Evolutionary conservation across 768 basidiomycete genomes (phyloP).

Genomic region (Strobilomyces echinocephalus): DNA sequence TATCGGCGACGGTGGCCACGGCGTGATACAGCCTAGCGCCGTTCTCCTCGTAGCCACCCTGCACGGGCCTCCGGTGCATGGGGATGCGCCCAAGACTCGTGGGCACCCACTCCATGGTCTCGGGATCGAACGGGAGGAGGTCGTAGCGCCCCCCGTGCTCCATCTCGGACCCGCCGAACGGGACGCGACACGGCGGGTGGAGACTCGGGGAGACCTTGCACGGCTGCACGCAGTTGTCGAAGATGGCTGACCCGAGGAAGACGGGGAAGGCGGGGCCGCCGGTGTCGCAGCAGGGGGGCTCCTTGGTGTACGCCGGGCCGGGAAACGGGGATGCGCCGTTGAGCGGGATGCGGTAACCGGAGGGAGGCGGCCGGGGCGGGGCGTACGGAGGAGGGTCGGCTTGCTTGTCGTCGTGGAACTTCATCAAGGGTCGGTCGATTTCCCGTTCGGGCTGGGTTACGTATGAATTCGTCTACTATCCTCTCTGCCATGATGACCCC

Average conservation of each 20-base stretch:
- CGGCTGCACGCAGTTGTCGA: constrained; percentile 66
- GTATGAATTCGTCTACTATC: too few relatives aligned
- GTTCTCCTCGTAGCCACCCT: constrained; percentile 72
- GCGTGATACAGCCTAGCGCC: constrained; percentile 69
- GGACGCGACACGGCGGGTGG: constrained; percentile 46
- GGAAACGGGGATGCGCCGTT: constrained; percentile 38
- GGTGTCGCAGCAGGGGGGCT: constrained; percentile 51
- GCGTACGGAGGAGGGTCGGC: constrained; percentile 7
- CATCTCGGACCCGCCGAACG: constrained; percentile 60
- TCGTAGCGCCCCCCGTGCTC: constrained; percentile 67
- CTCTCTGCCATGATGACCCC: too few relatives aligned
- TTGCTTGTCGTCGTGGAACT: constrained; percentile 5
- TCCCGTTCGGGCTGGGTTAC: background rate
- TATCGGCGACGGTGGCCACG: constrained; percentile 44
- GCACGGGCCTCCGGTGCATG: constrained; percentile 51
- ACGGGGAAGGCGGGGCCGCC: constrained; percentile 51
- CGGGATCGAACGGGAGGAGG: constrained; percentile 61
- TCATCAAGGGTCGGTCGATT: constrained; percentile 1
- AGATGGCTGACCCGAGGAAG: constrained; percentile 70
- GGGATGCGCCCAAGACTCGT: constrained; percentile 61
- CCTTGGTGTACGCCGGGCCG: constrained; percentile 36
- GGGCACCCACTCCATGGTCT: constrained; percentile 71
- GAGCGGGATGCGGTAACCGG: constrained; percentile 64
- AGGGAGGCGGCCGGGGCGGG: constrained; percentile 41
- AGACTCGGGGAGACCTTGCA: constrained; percentile 73